A percentile compares a stretch with the other conserved stretches of the same genome.
Evolutionary conservation across 192 early-diverging fungal species (phyloP).

Genomic region (Coemansia sp.): DNA sequence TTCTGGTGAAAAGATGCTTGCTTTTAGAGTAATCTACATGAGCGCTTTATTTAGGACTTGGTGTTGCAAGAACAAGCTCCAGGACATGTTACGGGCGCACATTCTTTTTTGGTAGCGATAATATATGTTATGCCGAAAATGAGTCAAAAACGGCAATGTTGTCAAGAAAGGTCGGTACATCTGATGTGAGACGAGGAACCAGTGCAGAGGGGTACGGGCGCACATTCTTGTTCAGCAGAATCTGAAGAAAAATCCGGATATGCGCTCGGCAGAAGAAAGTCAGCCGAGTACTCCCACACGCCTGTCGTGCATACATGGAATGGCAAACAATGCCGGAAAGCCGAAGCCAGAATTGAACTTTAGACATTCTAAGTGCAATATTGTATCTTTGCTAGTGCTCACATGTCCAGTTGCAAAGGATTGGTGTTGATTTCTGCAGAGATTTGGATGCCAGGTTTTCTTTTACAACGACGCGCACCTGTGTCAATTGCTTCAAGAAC

Average conservation of each 20-base stretch:
- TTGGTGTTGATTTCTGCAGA: not conserved
- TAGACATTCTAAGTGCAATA: not conserved
- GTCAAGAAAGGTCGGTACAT: too few relatives aligned
- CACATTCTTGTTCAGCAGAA: too few relatives aligned
- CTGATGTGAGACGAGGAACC: too few relatives aligned
- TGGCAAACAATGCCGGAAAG: conserved; percentile 9
- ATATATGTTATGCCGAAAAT: too few relatives aligned
- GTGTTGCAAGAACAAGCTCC: conserved; percentile 19
- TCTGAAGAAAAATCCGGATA: too few relatives aligned
- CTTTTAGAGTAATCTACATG: not conserved
- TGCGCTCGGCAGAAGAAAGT: conserved; percentile 4
- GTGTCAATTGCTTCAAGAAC: not conserved
- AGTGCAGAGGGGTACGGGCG: too few relatives aligned
- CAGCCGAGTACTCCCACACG: not conserved
- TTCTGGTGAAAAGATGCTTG: not conserved
- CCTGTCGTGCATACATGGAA: conserved; percentile 18
- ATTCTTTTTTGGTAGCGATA: conserved; percentile 11
- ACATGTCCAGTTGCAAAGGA: not conserved
- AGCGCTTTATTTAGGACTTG: conserved; percentile 37
- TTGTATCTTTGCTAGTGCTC: not conserved
- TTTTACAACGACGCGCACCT: not conserved
- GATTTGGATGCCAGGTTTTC: not conserved
- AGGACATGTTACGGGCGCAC: conserved; percentile 45
- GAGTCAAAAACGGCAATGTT: too few relatives aligned
- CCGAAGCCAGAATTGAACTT: conserved; percentile 4